Percentiles rank a stretch among this genome's conserved stretches.
phyloP scores from a whole-genome alignment of 1,284 basidiomycete genomes.

The Ganoderma meredithae region DNA sequence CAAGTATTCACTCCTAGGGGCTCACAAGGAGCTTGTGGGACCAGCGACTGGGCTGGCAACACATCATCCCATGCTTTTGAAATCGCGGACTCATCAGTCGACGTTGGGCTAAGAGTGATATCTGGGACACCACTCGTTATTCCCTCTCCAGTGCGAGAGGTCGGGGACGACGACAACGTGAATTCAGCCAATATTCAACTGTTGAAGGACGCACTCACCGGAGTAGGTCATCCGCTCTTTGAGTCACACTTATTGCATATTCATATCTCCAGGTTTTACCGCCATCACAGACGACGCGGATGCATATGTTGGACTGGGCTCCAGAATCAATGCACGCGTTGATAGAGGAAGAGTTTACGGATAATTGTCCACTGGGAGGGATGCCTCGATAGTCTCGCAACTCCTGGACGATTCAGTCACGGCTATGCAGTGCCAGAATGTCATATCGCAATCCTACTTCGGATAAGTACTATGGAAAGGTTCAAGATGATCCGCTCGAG shows the following conservation, averaged over 20 bases:
- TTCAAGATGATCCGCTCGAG: background rate
- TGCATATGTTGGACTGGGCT: background rate
- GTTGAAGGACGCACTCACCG: background rate
- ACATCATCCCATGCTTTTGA: background rate
- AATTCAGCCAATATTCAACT: background rate
- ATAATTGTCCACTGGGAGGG: background rate
- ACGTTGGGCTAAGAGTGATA: background rate
- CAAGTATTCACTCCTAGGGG: conserved; percentile 19
- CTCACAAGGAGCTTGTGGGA: conserved; percentile 1
- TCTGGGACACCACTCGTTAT: background rate
- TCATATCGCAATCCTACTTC: background rate
- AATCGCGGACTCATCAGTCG: background rate
- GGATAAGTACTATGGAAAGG: background rate
- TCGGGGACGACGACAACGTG: background rate
- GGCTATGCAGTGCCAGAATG: background rate
- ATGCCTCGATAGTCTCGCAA: background rate
- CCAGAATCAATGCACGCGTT: background rate
- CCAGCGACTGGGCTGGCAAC: background rate
- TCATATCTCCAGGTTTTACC: background rate
- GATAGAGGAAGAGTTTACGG: background rate
- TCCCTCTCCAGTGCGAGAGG: background rate
- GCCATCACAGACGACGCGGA: background rate
- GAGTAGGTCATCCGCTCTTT: background rate
- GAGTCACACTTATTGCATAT: background rate
- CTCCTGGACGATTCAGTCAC: background rate